Base-by-base conservation (phyloP, 2,329 filamentous ascomycete species). In the Anisogramma anomala region DNA sequence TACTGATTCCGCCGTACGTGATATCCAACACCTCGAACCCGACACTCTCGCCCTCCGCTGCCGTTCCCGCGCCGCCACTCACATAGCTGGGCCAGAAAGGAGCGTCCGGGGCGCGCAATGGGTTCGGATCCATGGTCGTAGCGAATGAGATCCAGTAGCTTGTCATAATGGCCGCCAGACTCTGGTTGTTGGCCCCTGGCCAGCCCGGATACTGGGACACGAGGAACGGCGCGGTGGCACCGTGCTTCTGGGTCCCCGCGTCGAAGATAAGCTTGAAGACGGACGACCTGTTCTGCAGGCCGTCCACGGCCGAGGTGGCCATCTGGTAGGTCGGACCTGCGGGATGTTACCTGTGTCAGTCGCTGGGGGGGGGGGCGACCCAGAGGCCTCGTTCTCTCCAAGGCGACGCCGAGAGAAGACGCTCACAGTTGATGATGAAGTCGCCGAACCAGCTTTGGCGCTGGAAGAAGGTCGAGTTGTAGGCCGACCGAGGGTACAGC, bases 81-180 rank as follows among this genome's bases (percentile, higher is more conserved):
- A 37, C n/a, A 14, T 42, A 42, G 35, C 40, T 38, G 6, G 40
- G 40, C 69, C 69, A 72, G 4, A 39, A 50, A 3, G 67, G 66
- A 4, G 64, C 55, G 2, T 49, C 56, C 0, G 42, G 17, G n/a
- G 53, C 45, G 36, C 57, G 52, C 32, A 60, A 44, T 6, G 48
- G 35, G 37, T 69, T 70, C 1, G 69, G 70, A 45, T 71, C 57
- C 28, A 70, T 52, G 11, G 52, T 53, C 14, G 58, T 53, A 15
- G 68, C 64, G 49, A 73, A 73, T 11, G 66, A 68, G 33, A 70
- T 57, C 53, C 61, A 71, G 50, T 72, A 72, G 34, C 58, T 57
- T 63, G 68, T 67, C 15, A 69, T 55, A 14, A 70, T 46, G 3
- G 62, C 60, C 3, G 72, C 61, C 2, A 71, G 56, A 1, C 53